Evolutionary conservation across 2,329 filamentous ascomycete genomes (phyloP).

Genomic region (Scedosporium aurantiacum): DNA sequence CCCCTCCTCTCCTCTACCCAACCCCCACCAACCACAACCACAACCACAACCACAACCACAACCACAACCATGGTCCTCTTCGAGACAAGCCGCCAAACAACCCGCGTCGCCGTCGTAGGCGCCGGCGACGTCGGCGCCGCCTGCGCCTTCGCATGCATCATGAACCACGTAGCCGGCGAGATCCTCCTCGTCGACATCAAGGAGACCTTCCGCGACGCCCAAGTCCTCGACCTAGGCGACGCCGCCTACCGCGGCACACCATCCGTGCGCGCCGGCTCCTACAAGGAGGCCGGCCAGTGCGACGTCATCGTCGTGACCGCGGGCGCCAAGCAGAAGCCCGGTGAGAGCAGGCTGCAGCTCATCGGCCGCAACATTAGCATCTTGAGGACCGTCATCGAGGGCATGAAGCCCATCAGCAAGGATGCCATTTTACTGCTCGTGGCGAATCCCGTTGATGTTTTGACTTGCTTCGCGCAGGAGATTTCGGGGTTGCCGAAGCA

Average conservation of each 20-base stretch:
- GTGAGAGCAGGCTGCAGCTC: conserved; percentile 5
- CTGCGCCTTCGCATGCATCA: conserved; percentile 7
- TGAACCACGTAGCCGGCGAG: conserved; percentile 6
- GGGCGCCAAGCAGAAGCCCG: conserved; percentile 4
- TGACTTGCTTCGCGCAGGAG: conserved; percentile 7
- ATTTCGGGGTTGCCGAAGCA: conserved; percentile 2
- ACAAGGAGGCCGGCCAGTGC: conserved; percentile 3
- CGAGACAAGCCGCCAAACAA: conserved; percentile 3
- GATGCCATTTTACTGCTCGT: conserved; percentile 3
- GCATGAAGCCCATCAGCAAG: conserved; percentile 3
- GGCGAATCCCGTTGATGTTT: conserved; percentile 5
- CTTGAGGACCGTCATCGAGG: conserved; percentile 1
- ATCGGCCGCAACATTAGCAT: conserved; percentile 4
- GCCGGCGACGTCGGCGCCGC: conserved; percentile 6
- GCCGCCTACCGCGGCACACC: conserved; percentile 6
- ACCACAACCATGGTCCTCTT: background rate
- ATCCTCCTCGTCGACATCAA: conserved; percentile 7
- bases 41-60: background rate
- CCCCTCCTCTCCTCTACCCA: background rate
- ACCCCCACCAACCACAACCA: background rate
- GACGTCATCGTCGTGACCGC: conserved; percentile 5
- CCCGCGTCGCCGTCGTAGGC: conserved; percentile 6
- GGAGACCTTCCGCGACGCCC: conserved; percentile 2
- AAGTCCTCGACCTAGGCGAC: conserved; percentile 6
- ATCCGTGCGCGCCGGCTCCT: background rate